Conservation (phyloP, 108 stramenopile species). For the Skeletonema potamos region DNA sequence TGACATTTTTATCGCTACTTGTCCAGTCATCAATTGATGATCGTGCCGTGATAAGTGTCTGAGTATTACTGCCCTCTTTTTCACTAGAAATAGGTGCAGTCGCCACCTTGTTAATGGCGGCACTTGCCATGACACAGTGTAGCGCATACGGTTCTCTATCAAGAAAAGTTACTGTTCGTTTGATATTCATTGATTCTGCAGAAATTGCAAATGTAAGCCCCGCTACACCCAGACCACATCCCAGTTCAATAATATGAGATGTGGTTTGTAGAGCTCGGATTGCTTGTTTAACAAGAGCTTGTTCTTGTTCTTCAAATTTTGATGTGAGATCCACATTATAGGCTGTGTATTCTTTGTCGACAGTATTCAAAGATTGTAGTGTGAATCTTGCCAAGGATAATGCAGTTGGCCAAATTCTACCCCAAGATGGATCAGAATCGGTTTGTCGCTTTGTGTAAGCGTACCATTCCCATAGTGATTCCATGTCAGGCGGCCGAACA, state of each 20-base stretch:
- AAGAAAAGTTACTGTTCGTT: slow-evolving; percentile 39
- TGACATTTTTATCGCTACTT: slow-evolving; percentile 15
- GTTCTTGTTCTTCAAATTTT: not conserved
- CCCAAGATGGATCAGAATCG: slow-evolving; percentile 53
- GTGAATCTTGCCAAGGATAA: slow-evolving; percentile 32
- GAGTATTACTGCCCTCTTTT: not conserved
- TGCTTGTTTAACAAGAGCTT: slow-evolving; percentile 2
- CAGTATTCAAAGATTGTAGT: slow-evolving; percentile 2
- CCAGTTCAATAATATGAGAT: slow-evolving; percentile 37
- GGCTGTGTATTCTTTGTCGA: not conserved
- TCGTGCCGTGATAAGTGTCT: not conserved
- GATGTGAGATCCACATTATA: not conserved
- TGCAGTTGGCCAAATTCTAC: slow-evolving; percentile 54
- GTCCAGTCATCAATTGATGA: slow-evolving; percentile 52
- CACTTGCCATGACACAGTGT: slow-evolving; percentile 54
- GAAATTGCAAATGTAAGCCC: slow-evolving; percentile 27
- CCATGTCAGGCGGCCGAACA: slow-evolving; percentile 43
- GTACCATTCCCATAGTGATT: slow-evolving; percentile 54
- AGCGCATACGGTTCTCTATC: slow-evolving; percentile 55
- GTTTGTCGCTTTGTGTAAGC: slow-evolving; percentile 17
- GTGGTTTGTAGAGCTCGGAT: slow-evolving; percentile 8
- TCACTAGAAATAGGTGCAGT: slow-evolving; percentile 22
- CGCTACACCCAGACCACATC: slow-evolving; percentile 44
- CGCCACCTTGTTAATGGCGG: slow-evolving; percentile 24
- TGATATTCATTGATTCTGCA: not conserved